Conservation (phyloP, 441 rosid genomes). For the Aquilaria agallochum region DNA sequence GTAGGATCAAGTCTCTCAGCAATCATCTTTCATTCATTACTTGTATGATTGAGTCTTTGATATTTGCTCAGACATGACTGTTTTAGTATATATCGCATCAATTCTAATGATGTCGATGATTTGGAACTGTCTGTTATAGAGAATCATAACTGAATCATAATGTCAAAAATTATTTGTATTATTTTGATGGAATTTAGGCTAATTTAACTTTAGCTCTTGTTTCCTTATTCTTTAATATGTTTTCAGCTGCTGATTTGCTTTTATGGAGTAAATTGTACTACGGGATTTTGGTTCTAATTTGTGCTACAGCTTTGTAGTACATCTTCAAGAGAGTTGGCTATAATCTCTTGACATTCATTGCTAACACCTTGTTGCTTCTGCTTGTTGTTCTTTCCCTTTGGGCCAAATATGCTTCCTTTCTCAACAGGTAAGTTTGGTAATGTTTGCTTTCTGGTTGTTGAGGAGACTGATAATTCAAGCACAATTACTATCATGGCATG, state of each 20-base stretch:
- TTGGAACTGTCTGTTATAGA: too few relatives aligned
- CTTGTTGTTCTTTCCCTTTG: conserved; percentile 72
- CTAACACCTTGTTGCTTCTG: conserved; percentile 56
- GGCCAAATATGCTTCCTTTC: conserved; percentile 95
- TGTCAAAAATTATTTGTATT: too few relatives aligned
- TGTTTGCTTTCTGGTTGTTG: background rate
- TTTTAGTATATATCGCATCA: background rate
- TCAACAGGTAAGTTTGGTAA: conserved; percentile 53
- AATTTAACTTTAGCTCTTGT: too few relatives aligned
- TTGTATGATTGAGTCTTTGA: background rate
- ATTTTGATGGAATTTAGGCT: too few relatives aligned
- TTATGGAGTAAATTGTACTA: conserved; percentile 61
- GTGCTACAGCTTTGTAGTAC: conserved; percentile 60
- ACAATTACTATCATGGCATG: too few relatives aligned
- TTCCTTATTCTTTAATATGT: background rate
- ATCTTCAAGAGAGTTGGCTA: conserved; percentile 73
- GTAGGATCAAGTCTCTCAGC: conserved; percentile 45
- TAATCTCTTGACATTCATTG: conserved; percentile 50
- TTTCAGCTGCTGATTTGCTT: conserved; percentile 63
- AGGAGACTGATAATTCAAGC: background rate
- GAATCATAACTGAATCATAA: too few relatives aligned
- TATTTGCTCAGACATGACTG: background rate
- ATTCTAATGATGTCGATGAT: too few relatives aligned
- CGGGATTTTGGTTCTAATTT: conserved; percentile 38
- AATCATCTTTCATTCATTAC: background rate